Percentiles rank a stretch among this genome's conserved stretches.
Evolutionary conservation across 208 protist species (phyloP).

Genomic region (Leptomonas seymouri): DNA sequence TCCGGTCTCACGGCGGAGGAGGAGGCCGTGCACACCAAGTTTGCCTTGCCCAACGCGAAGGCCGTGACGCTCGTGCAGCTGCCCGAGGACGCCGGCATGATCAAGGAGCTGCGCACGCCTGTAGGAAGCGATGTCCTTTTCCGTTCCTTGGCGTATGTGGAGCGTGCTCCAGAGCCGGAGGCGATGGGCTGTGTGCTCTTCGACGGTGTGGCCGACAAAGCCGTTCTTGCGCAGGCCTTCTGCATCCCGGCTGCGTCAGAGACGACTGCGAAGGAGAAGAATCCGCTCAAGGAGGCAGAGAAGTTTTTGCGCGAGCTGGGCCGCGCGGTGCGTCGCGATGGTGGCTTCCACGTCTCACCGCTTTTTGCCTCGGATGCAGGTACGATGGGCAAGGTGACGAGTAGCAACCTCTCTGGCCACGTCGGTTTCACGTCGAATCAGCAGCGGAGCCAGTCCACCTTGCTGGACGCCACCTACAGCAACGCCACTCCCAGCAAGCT

Average conservation of each 20-base stretch:
- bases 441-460: slow-evolving; percentile 66
- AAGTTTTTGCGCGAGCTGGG: slow-evolving; percentile 79
- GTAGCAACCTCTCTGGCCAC: slow-evolving; percentile 77
- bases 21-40: slow-evolving; percentile 53
- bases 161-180: slow-evolving; percentile 72
- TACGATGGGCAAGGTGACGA: slow-evolving; percentile 78
- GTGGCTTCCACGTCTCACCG: slow-evolving; percentile 85
- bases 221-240: slow-evolving; percentile 73
- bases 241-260: slow-evolving; percentile 54
- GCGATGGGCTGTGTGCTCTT: slow-evolving; percentile 74
- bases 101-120: slow-evolving; percentile 51
- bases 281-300: slow-evolving; percentile 49
- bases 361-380: slow-evolving; percentile 73
- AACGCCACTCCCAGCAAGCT: slow-evolving; percentile 86
- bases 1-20: slow-evolving; percentile 33
- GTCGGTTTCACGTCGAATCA: slow-evolving; percentile 80
- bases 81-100: slow-evolving; percentile 63
- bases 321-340: slow-evolving; percentile 78
- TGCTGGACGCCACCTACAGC: slow-evolving; percentile 85
- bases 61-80: slow-evolving; percentile 78
- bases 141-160: slow-evolving; percentile 63
- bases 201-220: slow-evolving; percentile 61
- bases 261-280: slow-evolving; percentile 25
- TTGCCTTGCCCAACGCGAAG: slow-evolving; percentile 84
- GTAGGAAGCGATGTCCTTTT: slow-evolving; percentile 78